phyloP scores from a whole-genome alignment of 441 rosid species.

The Capsella rubella region DNA sequence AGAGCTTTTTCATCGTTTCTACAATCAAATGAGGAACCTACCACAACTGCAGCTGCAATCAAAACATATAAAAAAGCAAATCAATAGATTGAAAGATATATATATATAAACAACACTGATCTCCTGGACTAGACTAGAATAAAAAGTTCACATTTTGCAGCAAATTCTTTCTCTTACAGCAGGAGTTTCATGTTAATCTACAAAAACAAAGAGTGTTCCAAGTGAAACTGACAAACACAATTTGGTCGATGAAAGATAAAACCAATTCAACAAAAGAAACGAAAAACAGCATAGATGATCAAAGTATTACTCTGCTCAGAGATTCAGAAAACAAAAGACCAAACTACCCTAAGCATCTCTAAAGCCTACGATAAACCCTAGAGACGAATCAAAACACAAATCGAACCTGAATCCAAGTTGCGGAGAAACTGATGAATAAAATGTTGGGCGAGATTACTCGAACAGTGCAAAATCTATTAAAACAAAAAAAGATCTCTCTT shows the following conservation, averaged over 20 bases:
- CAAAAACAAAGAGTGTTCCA: neutral
- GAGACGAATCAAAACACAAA: conserved; percentile 6
- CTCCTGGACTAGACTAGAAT: neutral
- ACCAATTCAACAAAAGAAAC: conserved; percentile 3
- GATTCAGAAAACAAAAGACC: conserved; percentile 27
- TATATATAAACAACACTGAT: neutral
- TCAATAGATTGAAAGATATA: conserved; percentile 23
- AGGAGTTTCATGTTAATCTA: conserved; percentile 1
- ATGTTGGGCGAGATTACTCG: conserved; percentile 32
- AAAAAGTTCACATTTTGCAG: conserved; percentile 28
- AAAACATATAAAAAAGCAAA: conserved; percentile 28
- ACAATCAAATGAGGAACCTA: conserved; percentile 36
- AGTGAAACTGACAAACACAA: neutral
- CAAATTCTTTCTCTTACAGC: neutral
- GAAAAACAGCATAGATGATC: conserved; percentile 6
- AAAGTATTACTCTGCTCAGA: neutral
- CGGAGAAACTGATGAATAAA: conserved; percentile 31
- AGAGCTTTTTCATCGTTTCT: conserved; percentile 83
- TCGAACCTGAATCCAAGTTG: conserved; percentile 32
- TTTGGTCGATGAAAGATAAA: neutral
- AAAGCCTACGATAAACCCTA: conserved; percentile 40
- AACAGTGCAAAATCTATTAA: neutral
- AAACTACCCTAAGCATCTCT: conserved; percentile 42
- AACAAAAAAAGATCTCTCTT: neutral
- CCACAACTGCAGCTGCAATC: conserved; percentile 52